Percentiles rank a stretch among this genome's conserved stretches.
These are phyloP conservation scores for Toxoplasma gondii DNA, from an alignment of 169 alveolate species.

Conservation along the genomic window DNA sequence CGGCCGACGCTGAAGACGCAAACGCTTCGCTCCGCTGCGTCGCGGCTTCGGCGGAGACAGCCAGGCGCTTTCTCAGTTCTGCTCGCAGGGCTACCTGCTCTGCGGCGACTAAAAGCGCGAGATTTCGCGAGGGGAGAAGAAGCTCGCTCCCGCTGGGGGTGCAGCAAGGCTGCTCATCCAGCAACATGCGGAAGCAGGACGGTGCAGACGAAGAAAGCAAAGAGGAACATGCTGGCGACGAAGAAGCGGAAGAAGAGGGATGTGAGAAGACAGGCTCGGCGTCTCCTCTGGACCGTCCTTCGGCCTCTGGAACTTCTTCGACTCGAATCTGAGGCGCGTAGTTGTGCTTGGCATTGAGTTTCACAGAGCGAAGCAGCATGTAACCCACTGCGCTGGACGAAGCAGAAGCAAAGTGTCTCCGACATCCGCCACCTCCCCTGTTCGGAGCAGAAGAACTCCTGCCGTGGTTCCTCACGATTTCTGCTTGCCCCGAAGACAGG, in stretches of 20 bases:
- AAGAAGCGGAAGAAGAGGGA: not conserved
- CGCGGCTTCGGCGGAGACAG: not conserved
- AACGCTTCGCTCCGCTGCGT: not conserved
- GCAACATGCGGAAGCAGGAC: not conserved
- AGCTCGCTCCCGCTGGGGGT: slow-evolving; percentile 15
- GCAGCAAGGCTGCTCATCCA: not conserved
- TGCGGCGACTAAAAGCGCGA: slow-evolving; percentile 40
- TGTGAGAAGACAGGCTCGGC: not conserved
- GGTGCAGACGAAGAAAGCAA: not conserved
- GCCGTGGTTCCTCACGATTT: too few species aligned
- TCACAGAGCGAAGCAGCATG: not conserved
- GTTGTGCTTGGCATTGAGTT: not conserved
- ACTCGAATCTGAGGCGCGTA: not conserved
- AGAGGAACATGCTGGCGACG: not conserved
- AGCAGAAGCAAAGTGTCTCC: not conserved
- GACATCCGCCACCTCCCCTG: not conserved
- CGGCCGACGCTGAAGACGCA: not conserved
- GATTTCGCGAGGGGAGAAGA: slow-evolving; percentile 49
- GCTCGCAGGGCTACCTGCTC: slow-evolving; percentile 8
- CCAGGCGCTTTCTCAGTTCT: not conserved
- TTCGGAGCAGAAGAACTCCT: too few species aligned
- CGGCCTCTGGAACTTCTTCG: not conserved
- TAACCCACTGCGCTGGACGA: not conserved
- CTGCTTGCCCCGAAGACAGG: too few species aligned
- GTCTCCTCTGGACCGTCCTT: not conserved